Conservation (phyloP, 148 eudicot genomes). For the Salicornia ramosissima region DNA sequence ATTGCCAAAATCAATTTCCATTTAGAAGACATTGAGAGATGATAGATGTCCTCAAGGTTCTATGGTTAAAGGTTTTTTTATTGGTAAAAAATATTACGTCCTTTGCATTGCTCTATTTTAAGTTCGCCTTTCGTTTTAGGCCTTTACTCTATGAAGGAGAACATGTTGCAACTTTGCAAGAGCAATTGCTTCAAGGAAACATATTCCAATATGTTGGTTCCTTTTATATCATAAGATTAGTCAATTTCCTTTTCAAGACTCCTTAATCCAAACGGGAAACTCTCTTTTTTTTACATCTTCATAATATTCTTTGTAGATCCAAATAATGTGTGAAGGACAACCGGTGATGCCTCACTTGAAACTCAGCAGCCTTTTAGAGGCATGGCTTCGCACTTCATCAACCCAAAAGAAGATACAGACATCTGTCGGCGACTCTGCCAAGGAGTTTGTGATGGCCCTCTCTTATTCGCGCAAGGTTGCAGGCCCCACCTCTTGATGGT, state of each 20-base stretch:
- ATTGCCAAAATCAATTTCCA: no score
- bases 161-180: background rate
- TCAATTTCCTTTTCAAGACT: background rate
- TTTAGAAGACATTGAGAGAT: no score
- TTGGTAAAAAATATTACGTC: background rate
- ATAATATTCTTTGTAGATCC: slow-evolving; percentile 42
- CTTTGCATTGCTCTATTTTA: background rate
- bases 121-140: background rate
- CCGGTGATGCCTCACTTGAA: slow-evolving; percentile 53
- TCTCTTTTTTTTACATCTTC: background rate
- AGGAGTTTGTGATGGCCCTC: slow-evolving; percentile 72
- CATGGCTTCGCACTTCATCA: slow-evolving; percentile 51
- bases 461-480: slow-evolving; percentile 43
- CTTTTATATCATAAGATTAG: no score
- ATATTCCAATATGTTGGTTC: background rate
- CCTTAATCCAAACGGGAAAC: background rate
- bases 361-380: slow-evolving; percentile 53
- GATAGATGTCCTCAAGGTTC: background rate
- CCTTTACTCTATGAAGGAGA: background rate
- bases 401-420: slow-evolving; percentile 37
- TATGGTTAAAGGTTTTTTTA: background rate
- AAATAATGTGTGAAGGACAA: slow-evolving; percentile 65
- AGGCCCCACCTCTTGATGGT: slow-evolving; percentile 13
- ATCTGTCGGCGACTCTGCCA: slow-evolving; percentile 56
- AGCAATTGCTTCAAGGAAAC: background rate